phyloP scores from a whole-genome alignment of 352 stramenopile genomes.

The Phytophthora fragariaefolia region DNA sequence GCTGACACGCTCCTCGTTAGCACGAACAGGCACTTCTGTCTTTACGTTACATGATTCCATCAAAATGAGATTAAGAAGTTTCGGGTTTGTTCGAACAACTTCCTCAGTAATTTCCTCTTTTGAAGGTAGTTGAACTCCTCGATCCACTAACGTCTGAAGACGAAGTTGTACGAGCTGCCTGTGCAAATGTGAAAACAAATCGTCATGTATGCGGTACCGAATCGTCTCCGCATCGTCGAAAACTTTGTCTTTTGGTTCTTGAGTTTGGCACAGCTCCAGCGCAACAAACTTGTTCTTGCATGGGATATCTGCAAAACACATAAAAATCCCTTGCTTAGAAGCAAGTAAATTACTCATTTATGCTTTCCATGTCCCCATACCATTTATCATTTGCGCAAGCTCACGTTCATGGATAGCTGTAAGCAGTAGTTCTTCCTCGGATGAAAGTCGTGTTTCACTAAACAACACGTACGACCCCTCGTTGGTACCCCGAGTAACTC shows the following conservation, averaged over 20 bases:
- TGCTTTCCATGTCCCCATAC: slow-evolving; percentile 23
- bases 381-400: slow-evolving; percentile 64
- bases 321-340: background rate
- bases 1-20: slow-evolving; percentile 50
- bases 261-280: slow-evolving; percentile 69
- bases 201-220: slow-evolving; percentile 50
- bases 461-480: slow-evolving; percentile 78
- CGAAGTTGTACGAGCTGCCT: slow-evolving; percentile 34
- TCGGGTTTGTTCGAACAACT: slow-evolving; percentile 22
- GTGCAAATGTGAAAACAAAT: slow-evolving; percentile 47
- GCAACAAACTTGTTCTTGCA: slow-evolving; percentile 72
- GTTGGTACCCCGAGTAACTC: slow-evolving; percentile 58
- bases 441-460: slow-evolving; percentile 69
- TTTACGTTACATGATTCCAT: slow-evolving; percentile 61
- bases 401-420: slow-evolving; percentile 70
- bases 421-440: slow-evolving; percentile 72
- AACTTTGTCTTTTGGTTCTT: slow-evolving; percentile 55
- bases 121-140: slow-evolving; percentile 10
- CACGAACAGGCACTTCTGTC: slow-evolving; percentile 45
- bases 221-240: slow-evolving; percentile 46
- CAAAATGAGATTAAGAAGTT: slow-evolving; percentile 52
- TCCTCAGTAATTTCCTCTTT: slow-evolving; percentile 33
- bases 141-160: slow-evolving; percentile 17
- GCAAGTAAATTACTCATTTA: background rate
- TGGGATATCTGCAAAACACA: slow-evolving; percentile 52